Evolutionary conservation across 163 green algal genomes (phyloP), one percentile per base, ranked within the genome.

Genomic region (Chlamydomonas reinhardtii): DNA sequence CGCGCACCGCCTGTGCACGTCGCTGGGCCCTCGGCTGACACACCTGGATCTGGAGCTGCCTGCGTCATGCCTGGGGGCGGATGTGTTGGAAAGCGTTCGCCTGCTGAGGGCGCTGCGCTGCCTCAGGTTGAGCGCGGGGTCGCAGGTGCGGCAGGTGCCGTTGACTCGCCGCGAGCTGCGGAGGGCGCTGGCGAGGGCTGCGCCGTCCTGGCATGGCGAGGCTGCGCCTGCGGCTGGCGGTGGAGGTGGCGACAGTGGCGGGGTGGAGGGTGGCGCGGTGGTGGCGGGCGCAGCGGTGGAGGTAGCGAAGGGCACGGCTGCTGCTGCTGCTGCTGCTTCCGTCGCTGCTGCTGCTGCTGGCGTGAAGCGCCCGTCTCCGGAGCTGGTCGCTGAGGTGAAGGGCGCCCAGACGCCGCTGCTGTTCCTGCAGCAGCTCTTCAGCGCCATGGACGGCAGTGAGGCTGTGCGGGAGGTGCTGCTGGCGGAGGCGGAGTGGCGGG

Each of bases 351-450:
- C 56, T 29, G 19, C 22, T 6, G 56, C 56, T 3, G 56, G 0
- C 1, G 25, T 66, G 61, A 31, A 66, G 61, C 24, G 61, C 3
- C 61, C 61, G 61, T 66, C 61, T 12, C 61, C 8, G 61, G 25
- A n/a, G 61, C 64, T 19, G 64, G 64, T 35, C 29, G 64, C 39
- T 29, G 76, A 59, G 76, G 35, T 76, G 6, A 22, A 22, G 12
- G 22, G 3, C 8, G 39, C 19, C 8, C 20, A 75, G 65, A 32
- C 65, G 65, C 76, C 76, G 37, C 65, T 84, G 76, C 29, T 84
- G 19, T 84, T 74, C 39, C 64, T 84, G 19, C 76, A 84, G 43
- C 64, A 84, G 76, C 39, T 84, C 14, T 66, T 84, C 16, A 9
- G 34, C 64, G 54, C 37, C 2, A 52, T 75, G 64, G 17, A 19